These are phyloP conservation scores for Gracilaria domingensis DNA, from an alignment of 23 red algal genomes.

Conservation along the genomic window DNA sequence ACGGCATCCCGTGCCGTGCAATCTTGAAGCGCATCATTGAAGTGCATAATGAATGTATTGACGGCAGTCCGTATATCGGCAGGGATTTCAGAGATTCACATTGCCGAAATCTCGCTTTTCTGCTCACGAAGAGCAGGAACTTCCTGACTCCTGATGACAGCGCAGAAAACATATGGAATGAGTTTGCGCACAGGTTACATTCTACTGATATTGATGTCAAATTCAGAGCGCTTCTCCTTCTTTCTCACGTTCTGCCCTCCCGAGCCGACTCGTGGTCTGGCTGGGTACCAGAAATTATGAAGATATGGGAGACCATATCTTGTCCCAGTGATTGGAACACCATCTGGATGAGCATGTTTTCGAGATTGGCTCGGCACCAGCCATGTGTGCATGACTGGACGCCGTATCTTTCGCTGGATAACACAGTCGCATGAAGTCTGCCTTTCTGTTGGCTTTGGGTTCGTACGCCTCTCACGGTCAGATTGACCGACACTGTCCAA, in stretches of 20 bases:
- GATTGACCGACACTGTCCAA: slow-evolving; percentile 82
- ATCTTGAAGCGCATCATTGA: slow-evolving; percentile 64
- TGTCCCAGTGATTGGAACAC: slow-evolving; percentile 78
- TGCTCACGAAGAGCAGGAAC: slow-evolving; percentile 60
- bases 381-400: slow-evolving; percentile 83
- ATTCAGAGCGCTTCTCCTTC: slow-evolving; percentile 65
- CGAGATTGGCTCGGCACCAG: slow-evolving; percentile 75
- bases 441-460: slow-evolving; percentile 74
- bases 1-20: slow-evolving; percentile 69
- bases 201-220: slow-evolving; percentile 13
- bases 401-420: slow-evolving; percentile 57
- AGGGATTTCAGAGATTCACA: slow-evolving; percentile 88
- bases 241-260: slow-evolving; percentile 75
- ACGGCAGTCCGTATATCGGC: slow-evolving; percentile 81
- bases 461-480: slow-evolving; percentile 70
- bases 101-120: slow-evolving; percentile 74
- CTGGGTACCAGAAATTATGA: slow-evolving; percentile 71
- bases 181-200: slow-evolving; percentile 47
- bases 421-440: slow-evolving; percentile 65
- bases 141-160: slow-evolving; percentile 55
- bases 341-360: slow-evolving; percentile 77
- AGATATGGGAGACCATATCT: slow-evolving; percentile 63
- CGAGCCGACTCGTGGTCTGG: slow-evolving; percentile 54
- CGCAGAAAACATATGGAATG: slow-evolving; percentile 70
- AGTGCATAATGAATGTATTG: slow-evolving; percentile 77